phyloP scores from a whole-genome alignment of 192 early-diverging fungal genomes.

The Coemansia sp. region DNA sequence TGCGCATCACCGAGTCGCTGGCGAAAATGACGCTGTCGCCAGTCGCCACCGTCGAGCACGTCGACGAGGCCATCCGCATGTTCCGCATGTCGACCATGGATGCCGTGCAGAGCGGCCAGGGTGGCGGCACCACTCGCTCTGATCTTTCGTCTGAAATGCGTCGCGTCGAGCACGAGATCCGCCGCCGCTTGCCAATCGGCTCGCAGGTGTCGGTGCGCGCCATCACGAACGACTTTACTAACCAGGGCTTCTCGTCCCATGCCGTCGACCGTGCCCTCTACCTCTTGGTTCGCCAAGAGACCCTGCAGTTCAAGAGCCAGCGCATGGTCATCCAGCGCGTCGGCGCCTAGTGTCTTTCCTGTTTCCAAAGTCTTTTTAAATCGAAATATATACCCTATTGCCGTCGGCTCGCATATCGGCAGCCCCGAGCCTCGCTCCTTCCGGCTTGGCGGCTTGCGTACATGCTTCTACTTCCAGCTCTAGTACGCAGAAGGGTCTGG shows the following conservation, averaged over 20 bases:
- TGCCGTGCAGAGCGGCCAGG: constrained; percentile 87
- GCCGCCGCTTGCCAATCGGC: constrained; percentile 84
- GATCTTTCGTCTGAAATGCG: constrained; percentile 78
- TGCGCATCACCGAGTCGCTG: constrained; percentile 96
- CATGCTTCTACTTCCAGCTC: background rate
- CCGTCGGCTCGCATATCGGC: background rate
- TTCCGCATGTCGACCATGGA: constrained; percentile 99
- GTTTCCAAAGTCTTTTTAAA: background rate
- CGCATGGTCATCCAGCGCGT: constrained; percentile 60
- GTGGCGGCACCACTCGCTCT: constrained; percentile 73
- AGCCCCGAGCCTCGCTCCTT: background rate
- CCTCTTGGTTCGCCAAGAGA: constrained; percentile 79
- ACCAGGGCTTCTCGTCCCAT: constrained; percentile 52
- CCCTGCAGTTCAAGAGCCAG: constrained; percentile 78
- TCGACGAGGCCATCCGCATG: constrained; percentile 95
- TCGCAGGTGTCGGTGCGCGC: constrained; percentile 66
- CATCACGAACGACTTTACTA: constrained; percentile 63
- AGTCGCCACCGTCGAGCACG: constrained; percentile 81
- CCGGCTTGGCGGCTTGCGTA: background rate
- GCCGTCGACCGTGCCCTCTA: constrained; percentile 74
- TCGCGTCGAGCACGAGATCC: constrained; percentile 80
- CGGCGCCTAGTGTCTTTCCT: constrained; percentile 34
- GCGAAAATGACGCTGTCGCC: constrained; percentile 93
- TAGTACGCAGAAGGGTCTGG: background rate
- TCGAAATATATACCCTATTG: background rate